phyloP scores from a whole-genome alignment of 805 yeast genomes.

The Grigorovia yakushimaensis region DNA sequence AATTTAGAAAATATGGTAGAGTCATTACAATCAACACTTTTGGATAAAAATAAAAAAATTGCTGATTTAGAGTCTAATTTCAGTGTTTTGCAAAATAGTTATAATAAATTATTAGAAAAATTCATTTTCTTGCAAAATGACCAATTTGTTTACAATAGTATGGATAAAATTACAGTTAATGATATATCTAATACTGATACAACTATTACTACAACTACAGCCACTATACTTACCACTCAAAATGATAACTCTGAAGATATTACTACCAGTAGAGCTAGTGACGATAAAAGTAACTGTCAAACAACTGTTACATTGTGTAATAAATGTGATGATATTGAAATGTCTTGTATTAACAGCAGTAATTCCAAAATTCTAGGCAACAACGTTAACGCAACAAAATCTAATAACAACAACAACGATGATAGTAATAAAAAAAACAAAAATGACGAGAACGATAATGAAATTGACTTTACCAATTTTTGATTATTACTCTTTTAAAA shows the following conservation, averaged over 20 bases:
- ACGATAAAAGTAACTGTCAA: neutral
- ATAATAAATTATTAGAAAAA: constrained; percentile 9
- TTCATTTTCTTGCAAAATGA: constrained; percentile 27
- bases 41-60: neutral
- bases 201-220: constrained; percentile 8
- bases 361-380: neutral
- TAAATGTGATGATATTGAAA: constrained; percentile 33
- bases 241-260: neutral
- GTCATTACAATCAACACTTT: constrained; percentile 7
- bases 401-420: neutral
- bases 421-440: neutral
- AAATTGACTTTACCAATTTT: constrained; percentile 8
- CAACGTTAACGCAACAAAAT: too few relatives aligned
- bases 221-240: neutral
- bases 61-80: too few relatives aligned
- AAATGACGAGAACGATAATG: neutral
- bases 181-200: constrained; percentile 8
- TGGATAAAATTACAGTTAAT: neutral
- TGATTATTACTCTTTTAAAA: neutral
- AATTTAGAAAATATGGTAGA: constrained; percentile 50
- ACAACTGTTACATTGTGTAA: constrained; percentile 24
- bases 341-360: constrained; percentile 17
- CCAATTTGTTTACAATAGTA: neutral
- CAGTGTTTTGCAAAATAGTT: constrained; percentile 38
- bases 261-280: neutral